phyloP scores from a whole-genome alignment of 2,329 filamentous ascomycete species.

The Hypoxylon sp. region DNA sequence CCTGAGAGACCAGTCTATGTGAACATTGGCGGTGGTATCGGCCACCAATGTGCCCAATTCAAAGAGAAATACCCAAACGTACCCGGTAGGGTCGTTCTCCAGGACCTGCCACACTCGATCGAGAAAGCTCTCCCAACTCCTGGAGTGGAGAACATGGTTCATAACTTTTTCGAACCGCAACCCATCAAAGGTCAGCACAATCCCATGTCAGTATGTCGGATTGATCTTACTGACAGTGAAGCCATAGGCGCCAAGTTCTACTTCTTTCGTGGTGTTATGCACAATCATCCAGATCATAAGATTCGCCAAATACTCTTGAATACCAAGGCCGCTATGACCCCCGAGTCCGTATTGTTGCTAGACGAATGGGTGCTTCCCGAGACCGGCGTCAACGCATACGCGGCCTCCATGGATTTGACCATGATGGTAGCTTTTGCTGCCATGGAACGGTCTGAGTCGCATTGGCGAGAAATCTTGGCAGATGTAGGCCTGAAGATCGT shows the following conservation, averaged over 20 bases:
- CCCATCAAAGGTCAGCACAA: conserved; percentile 34
- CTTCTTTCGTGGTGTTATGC: conserved; percentile 39
- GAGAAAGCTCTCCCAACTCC: conserved; percentile 27
- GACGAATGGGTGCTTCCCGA: conserved; percentile 46
- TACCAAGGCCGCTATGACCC: conserved; percentile 34
- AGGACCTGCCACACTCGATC: conserved; percentile 39
- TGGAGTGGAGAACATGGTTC: conserved; percentile 39
- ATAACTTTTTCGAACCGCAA: conserved; percentile 42
- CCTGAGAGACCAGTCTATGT: conserved; percentile 23
- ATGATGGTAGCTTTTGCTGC: conserved; percentile 39
- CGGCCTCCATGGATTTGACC: conserved; percentile 34
- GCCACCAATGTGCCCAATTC: conserved; percentile 44
- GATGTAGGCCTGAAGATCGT: conserved; percentile 27
- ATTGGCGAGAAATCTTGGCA: conserved; percentile 40
- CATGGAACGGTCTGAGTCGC: conserved; percentile 35
- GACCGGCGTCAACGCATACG: conserved; percentile 1
- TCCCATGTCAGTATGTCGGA: too few species aligned
- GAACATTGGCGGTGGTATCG: conserved; percentile 43
- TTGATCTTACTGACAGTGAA: too few species aligned
- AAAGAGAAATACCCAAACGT: conserved; percentile 35
- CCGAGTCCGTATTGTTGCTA: conserved; percentile 36
- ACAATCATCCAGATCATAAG: conserved; percentile 37
- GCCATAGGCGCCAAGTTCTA: conserved; percentile 44
- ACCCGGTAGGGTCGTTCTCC: conserved; percentile 36
- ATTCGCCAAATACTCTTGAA: conserved; percentile 28